A percentile compares a stretch with the other conserved stretches of the same genome.
Conservation (phyloP, 306 rosid species). For the Lathyrus oleraceus region DNA sequence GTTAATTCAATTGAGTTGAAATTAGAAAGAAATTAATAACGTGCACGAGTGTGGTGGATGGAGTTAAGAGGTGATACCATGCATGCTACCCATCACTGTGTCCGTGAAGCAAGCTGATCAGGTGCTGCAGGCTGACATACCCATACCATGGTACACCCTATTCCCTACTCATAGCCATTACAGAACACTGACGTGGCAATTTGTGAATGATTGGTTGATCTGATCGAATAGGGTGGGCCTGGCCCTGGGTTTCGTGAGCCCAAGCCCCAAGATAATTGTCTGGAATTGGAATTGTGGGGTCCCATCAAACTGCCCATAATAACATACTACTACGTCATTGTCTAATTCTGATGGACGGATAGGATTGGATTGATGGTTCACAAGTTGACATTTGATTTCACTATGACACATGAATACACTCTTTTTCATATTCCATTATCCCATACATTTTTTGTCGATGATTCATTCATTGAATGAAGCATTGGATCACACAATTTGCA, state of each 20-base stretch:
- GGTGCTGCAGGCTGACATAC: constrained; percentile 39
- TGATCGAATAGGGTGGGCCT: neutral
- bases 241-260: constrained; percentile 33
- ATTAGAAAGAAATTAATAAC: neutral
- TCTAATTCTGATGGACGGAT: constrained; percentile 28
- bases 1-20: constrained; percentile 29
- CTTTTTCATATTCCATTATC: neutral
- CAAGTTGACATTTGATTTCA: constrained; percentile 24
- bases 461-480: neutral
- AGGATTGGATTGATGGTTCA: constrained; percentile 31
- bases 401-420: neutral
- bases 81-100: neutral
- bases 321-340: neutral
- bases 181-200: constrained; percentile 14
- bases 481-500: constrained; percentile 13
- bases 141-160: neutral
- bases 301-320: constrained; percentile 8
- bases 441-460: neutral
- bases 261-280: constrained; percentile 35
- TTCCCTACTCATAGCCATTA: constrained; percentile 11
- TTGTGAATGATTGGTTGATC: constrained; percentile 27
- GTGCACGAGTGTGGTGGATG: constrained; percentile 20
- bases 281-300: constrained; percentile 6
- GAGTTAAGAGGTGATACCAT: neutral
- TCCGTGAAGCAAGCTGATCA: constrained; percentile 38